These are phyloP conservation scores for Aspergillus udagawae DNA, from an alignment of 2,329 filamentous ascomycete species.

Conservation along the genomic window DNA sequence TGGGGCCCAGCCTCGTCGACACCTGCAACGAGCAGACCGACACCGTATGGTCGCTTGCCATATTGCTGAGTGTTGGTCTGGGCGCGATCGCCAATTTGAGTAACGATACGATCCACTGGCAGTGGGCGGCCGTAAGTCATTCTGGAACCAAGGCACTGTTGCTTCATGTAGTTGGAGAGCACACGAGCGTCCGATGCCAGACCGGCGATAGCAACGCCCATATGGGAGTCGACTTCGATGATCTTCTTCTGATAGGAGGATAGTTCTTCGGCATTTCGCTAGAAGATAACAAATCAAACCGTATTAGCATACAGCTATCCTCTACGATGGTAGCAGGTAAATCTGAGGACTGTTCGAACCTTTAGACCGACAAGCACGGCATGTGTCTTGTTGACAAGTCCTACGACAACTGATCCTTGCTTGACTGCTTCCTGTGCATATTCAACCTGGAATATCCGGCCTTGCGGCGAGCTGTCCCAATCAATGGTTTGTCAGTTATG, in stretches of 20 bases:
- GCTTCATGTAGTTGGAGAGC: conserved; percentile 99
- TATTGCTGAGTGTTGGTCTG: conserved; percentile 98
- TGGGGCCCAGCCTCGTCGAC: conserved; percentile 93
- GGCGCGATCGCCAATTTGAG: conserved; percentile 90
- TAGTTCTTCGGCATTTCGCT: conserved; percentile 98
- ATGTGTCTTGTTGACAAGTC: conserved; percentile 96
- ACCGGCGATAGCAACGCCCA: conserved; percentile 91
- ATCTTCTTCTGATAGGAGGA: conserved; percentile 99
- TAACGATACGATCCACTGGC: conserved; percentile 81
- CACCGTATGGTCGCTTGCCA: conserved; percentile 92
- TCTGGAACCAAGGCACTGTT: conserved; percentile 92
- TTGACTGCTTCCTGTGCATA: conserved; percentile 99
- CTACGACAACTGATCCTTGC: conserved; percentile 96
- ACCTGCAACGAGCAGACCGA: conserved; percentile 86
- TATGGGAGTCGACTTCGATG: conserved; percentile 92
- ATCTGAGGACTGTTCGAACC: conserved; percentile 50
- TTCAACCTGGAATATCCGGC: conserved; percentile 98
- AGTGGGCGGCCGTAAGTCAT: conserved; percentile 95
- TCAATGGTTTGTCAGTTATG: conserved; percentile 3
- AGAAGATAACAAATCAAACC: conserved; percentile 10
- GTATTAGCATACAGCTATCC: background rate
- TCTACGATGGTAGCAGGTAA: background rate
- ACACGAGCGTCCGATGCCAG: conserved; percentile 97
- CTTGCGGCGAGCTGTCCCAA: conserved; percentile 79
- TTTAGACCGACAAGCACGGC: conserved; percentile 94